Evolutionary conservation across 164 flowering plant genomes (phyloP), one percentile per base, ranked within the genome.

Genomic region (Berberis thunbergii): DNA sequence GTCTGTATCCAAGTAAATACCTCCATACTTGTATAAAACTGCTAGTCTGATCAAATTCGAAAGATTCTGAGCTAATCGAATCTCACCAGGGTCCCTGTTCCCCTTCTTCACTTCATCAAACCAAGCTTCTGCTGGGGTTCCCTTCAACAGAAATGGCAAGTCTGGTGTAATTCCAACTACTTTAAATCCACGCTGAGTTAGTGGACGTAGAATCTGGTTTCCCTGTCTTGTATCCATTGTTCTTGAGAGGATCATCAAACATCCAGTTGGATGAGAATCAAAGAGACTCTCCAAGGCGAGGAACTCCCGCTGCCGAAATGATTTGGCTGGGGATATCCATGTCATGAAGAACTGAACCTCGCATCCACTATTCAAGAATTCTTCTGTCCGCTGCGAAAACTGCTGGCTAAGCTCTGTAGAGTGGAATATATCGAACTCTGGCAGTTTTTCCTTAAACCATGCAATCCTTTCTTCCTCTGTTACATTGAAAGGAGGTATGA

Each of bases 121-220:
- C 98, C 98, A 94, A 12, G 75, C 49, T 58, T 79, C 78, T 0
- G 85, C 95, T 0, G 91, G 91, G 0, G 97, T 90, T 69, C 80
- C 67, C 38, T 77, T 75, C 53, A 88, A 67, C 64, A 94, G 71
- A 45, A 65, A 78, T 0, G 70, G 6, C 67, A 87, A 72, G 67
- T 94, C 86, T 0, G 97, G 97, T 1, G 87, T 40, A 2, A 79
- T 65, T 4, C 93, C 86, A 2, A 59, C 7, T 2, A 90, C 83
- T 46, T 70, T 71, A 66, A 70, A 82, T 41, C 87, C 84, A 0
- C 46, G 67, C 8, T 73, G 75, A 1, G 64, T 63, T 0, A 90
- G 61, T 0, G 98, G 95, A 52, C 80, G 71, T 41, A 88, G 61
- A 2, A 84, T 70, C 52, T 55, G 38, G 7, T 26, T 43, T 1